Percentiles rank a stretch among this genome's conserved stretches.
Conservation (phyloP, 768 basidiomycete species). For the Mycena filopes region DNA sequence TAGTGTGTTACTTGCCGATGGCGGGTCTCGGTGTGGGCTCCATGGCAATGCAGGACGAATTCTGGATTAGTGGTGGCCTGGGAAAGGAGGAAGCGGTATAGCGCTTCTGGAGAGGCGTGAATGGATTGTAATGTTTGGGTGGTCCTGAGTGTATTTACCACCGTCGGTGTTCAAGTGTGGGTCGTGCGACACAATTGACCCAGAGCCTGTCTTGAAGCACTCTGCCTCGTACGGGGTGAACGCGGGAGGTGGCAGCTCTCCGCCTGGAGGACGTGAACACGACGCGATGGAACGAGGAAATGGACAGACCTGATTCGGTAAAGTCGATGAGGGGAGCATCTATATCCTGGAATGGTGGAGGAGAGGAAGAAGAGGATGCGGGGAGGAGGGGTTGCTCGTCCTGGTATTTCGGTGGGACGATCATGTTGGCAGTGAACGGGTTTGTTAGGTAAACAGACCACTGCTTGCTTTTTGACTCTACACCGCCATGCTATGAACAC, state of each 20-base stretch:
- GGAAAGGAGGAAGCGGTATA: conserved; percentile 78
- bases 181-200: conserved; percentile 76
- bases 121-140: conserved; percentile 7
- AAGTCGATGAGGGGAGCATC: conserved; percentile 30
- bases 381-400: neutral
- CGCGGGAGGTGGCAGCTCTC: conserved; percentile 64
- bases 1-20: conserved; percentile 56
- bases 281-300: neutral
- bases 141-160: conserved; percentile 33
- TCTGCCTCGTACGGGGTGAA: conserved; percentile 75
- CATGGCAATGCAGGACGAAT: conserved; percentile 59
- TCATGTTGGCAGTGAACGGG: conserved; percentile 9
- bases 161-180: conserved; percentile 75
- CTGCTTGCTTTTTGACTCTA: neutral
- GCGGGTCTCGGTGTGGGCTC: conserved; percentile 66
- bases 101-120: conserved; percentile 53
- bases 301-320: conserved; percentile 20
- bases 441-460: neutral
- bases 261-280: conserved; percentile 32
- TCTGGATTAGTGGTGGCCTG: conserved; percentile 60
- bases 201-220: conserved; percentile 58
- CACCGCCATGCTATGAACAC: conserved; percentile 24
- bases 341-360: conserved; percentile 26
- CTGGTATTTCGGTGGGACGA: conserved; percentile 13
- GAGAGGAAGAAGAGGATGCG: conserved; percentile 8